phyloP scores from a whole-genome alignment of 805 yeast genomes.

The Saturnispora silvae region DNA sequence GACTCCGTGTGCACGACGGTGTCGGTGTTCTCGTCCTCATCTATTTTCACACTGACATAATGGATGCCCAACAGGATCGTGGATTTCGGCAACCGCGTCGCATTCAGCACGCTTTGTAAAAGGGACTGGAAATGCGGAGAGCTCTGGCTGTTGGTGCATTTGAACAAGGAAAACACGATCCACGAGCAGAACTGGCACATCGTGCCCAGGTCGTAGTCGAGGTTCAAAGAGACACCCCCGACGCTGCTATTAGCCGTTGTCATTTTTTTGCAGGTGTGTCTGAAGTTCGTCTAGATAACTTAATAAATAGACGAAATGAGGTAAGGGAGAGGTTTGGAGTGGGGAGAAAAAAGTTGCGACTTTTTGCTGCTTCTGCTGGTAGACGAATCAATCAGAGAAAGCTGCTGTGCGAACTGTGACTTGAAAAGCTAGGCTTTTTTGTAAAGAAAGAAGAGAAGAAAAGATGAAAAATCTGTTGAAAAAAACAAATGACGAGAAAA shows the following conservation, averaged over 20 bases:
- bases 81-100: conserved; percentile 79
- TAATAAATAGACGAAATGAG: conserved; percentile 8
- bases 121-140: conserved; percentile 44
- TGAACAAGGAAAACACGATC: conserved; percentile 59
- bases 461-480: no score
- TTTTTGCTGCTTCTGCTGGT: background rate
- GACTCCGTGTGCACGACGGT: conserved; percentile 20
- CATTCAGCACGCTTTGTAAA: conserved; percentile 59
- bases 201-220: conserved; percentile 67
- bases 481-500: no score
- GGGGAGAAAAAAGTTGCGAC: background rate
- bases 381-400: no score
- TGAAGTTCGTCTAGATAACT: conserved; percentile 7
- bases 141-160: conserved; percentile 35
- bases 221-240: conserved; percentile 70
- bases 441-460: no score
- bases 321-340: background rate
- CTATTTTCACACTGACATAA: conserved; percentile 52
- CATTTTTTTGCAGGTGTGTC: conserved; percentile 12
- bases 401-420: no score
- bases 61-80: conserved; percentile 74
- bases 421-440: no score
- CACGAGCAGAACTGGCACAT: conserved; percentile 78
- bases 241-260: conserved; percentile 12
- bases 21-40: conserved; percentile 24